A percentile compares a stretch with the other conserved stretches of the same genome.
Conservation (phyloP, 176 grass and related monocot genomes). For the Aegilops bicornis region DNA sequence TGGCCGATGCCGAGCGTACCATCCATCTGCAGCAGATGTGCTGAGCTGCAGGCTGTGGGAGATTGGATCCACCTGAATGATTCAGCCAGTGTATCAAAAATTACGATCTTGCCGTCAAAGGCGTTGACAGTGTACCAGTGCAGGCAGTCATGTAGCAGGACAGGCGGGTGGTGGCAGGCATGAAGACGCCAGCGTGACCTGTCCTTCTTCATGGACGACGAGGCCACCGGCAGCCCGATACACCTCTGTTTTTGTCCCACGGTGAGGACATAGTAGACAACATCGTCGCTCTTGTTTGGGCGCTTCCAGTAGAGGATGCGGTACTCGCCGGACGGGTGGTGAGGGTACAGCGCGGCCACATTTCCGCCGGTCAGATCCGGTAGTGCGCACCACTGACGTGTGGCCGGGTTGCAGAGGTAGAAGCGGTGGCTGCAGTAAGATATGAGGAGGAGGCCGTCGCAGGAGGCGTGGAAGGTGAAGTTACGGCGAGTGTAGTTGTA, state of each 20-base stretch:
- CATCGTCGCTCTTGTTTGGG: too few species aligned
- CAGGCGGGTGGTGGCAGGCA: not conserved
- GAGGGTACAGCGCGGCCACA: not conserved
- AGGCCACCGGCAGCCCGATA: not conserved
- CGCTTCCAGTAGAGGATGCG: not conserved
- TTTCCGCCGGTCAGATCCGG: not conserved
- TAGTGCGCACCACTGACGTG: not conserved
- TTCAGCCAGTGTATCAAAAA: not conserved
- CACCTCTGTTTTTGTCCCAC: not conserved
- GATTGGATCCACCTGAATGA: not conserved
- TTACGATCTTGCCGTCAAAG: not conserved
- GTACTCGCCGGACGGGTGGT: slow-evolving; percentile 12
- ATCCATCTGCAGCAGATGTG: not conserved
- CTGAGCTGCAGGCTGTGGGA: not conserved
- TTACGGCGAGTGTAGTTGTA: too few species aligned
- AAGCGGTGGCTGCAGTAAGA: not conserved
- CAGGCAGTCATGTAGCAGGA: not conserved
- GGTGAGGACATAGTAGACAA: not conserved
- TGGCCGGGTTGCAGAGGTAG: slow-evolving; percentile 16
- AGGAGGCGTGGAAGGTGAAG: too few species aligned
- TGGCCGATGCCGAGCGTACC: not conserved
- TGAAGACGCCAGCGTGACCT: not conserved
- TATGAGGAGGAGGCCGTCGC: not conserved
- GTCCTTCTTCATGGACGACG: not conserved
- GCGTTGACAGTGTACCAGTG: not conserved